Percentiles rank a stretch among this genome's conserved stretches.
These are phyloP conservation scores for Micractinium conductrix DNA, from an alignment of 139 green algal genomes.

Conservation along the genomic window DNA sequence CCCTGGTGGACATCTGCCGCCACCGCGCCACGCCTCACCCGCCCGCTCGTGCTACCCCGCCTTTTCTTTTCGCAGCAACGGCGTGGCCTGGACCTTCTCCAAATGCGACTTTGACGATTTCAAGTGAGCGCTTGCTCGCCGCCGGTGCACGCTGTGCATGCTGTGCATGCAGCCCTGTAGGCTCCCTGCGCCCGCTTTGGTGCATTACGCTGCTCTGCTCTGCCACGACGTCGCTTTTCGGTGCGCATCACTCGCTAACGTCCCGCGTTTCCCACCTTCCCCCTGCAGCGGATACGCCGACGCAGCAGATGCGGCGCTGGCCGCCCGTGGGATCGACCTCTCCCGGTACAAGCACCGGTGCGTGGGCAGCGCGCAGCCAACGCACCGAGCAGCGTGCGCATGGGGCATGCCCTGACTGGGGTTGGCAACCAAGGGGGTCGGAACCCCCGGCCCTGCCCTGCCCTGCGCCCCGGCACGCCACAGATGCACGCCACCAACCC, in stretches of 20 bases:
- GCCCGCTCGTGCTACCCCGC: not conserved
- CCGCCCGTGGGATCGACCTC: not conserved
- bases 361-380: not conserved
- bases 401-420: not conserved
- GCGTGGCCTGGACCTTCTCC: not conserved
- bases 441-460: not conserved
- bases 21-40: too few species aligned
- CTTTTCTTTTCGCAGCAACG: not conserved
- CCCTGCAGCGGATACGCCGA: constrained; percentile 16
- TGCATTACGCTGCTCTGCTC: not conserved
- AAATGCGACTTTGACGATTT: constrained; percentile 1
- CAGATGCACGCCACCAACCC: not conserved
- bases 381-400: not conserved
- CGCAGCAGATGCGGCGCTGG: not conserved
- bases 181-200: too few species aligned
- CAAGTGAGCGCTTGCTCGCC: too few species aligned
- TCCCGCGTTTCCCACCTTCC: too few species aligned
- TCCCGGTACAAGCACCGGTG: not conserved
- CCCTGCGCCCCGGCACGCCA: not conserved
- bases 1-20: too few species aligned
- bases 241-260: too few species aligned
- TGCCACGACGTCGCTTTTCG: too few species aligned
- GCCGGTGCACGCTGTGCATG: too few species aligned
- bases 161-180: too few species aligned
- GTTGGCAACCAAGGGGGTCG: not conserved